Conservation (phyloP, 768 basidiomycete genomes). For the Russula sp. region DNA sequence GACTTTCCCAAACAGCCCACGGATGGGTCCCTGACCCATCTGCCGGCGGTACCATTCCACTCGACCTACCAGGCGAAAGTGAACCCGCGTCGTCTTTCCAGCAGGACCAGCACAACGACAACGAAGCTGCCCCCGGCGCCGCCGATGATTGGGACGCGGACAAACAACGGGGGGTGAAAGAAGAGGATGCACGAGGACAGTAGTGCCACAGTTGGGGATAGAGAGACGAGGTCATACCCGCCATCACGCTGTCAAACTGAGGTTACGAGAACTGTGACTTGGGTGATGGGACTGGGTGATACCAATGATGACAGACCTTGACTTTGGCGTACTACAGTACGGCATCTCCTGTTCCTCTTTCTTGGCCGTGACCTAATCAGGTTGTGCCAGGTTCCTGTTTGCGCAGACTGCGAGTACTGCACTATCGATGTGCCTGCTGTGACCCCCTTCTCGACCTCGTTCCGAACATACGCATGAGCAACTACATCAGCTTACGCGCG, state of each 20-base stretch:
- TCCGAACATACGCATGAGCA: background rate
- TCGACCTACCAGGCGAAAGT: too few relatives aligned
- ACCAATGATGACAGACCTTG: background rate
- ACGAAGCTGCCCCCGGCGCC: too few relatives aligned
- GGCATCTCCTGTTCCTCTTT: too few relatives aligned
- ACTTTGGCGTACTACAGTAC: background rate
- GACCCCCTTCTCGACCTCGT: background rate
- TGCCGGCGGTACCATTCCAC: too few relatives aligned
- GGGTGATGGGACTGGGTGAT: conserved; percentile 27
- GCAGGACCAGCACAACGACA: too few relatives aligned
- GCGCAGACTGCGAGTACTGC: conserved; percentile 70
- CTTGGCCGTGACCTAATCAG: background rate
- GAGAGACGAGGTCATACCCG: conserved; percentile 35
- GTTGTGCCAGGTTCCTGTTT: background rate
- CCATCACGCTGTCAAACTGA: conserved; percentile 10
- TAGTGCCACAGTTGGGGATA: conserved; percentile 33
- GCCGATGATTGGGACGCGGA: too few relatives aligned
- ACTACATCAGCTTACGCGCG: conserved; percentile 77
- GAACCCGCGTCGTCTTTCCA: too few relatives aligned
- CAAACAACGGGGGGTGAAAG: too few relatives aligned
- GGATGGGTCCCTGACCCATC: too few relatives aligned
- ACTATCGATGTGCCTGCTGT: conserved; percentile 82
- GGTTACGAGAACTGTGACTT: conserved; percentile 40
- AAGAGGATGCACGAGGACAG: too few relatives aligned
- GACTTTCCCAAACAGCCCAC: too few relatives aligned